phyloP scores from a whole-genome alignment of 73 alveolate species.

The Durusdinium trenchii region DNA sequence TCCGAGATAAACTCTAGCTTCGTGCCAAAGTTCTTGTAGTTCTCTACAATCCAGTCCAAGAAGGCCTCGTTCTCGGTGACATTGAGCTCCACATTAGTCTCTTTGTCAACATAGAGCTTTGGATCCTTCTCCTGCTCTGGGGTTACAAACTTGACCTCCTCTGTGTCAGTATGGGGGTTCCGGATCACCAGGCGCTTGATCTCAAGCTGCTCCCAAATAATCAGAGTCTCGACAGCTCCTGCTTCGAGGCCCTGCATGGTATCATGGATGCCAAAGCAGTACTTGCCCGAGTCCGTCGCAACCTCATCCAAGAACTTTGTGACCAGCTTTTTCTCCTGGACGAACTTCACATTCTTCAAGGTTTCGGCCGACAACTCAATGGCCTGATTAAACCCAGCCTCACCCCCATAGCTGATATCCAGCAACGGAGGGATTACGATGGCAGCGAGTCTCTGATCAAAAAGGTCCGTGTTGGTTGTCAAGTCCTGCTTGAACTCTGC shows the following conservation, averaged over 20 bases:
- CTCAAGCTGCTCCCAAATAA: conserved; percentile 98
- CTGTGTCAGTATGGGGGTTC: conserved; percentile 96
- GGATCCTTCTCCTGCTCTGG: conserved; percentile 97
- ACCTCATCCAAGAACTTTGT: conserved; percentile 99
- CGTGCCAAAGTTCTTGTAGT: conserved; percentile 98
- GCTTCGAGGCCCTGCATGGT: conserved; percentile 99
- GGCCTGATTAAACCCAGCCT: conserved; percentile 99
- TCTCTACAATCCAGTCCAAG: conserved; percentile 99
- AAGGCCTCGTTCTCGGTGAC: conserved; percentile 97
- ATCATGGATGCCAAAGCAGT: conserved; percentile 99
- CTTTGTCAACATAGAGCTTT: conserved; percentile 76
- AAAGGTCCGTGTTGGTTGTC: conserved; percentile 88
- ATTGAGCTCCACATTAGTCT: conserved; percentile 98
- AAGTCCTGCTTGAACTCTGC: conserved; percentile 99
- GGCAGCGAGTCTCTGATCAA: conserved; percentile 96
- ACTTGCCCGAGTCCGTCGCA: conserved; percentile 97
- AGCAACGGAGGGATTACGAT: conserved; percentile 97
- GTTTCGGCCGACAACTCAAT: conserved; percentile 88
- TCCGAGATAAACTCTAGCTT: conserved; percentile 99
- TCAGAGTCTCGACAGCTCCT: conserved; percentile 98
- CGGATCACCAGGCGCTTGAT: conserved; percentile 96
- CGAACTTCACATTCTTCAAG: conserved; percentile 99
- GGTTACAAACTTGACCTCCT: conserved; percentile 95
- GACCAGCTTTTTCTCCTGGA: conserved; percentile 99
- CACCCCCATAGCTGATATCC: conserved; percentile 99